A percentile compares a stretch with the other conserved stretches of the same genome.
Conservation (phyloP, 2,329 filamentous ascomycete genomes). For the Microdochium bolleyi region DNA sequence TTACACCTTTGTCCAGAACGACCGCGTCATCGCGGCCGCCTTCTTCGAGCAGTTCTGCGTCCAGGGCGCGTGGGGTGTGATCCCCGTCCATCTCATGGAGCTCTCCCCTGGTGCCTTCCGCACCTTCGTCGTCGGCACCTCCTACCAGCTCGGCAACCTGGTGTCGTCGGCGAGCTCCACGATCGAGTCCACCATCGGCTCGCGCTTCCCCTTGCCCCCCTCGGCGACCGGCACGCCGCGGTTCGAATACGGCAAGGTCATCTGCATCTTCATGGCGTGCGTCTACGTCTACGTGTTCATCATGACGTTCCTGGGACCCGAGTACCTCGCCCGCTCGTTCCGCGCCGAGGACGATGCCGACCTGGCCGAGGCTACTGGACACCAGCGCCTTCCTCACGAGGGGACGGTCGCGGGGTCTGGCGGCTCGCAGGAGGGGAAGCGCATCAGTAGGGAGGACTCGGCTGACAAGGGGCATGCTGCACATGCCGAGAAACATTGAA, state of each 20-base stretch:
- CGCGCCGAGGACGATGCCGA: slow-evolving; percentile 41
- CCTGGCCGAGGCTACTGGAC: slow-evolving; percentile 35
- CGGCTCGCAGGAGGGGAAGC: slow-evolving; percentile 4
- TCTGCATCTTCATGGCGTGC: slow-evolving; percentile 86
- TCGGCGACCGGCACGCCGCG: slow-evolving; percentile 38
- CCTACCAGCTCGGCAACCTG: slow-evolving; percentile 73
- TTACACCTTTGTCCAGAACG: slow-evolving; percentile 60
- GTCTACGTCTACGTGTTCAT: slow-evolving; percentile 60
- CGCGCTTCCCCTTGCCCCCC: slow-evolving; percentile 62
- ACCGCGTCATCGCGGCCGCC: slow-evolving; percentile 65
- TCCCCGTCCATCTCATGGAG: slow-evolving; percentile 75
- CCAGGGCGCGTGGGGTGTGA: slow-evolving; percentile 68
- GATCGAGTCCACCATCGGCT: slow-evolving; percentile 69
- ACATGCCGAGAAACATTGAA: slow-evolving; percentile 4
- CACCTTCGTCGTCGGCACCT: slow-evolving; percentile 66
- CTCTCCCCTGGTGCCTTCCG: slow-evolving; percentile 64
- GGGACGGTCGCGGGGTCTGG: slow-evolving; percentile 7
- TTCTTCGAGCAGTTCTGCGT: slow-evolving; percentile 82
- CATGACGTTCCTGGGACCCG: slow-evolving; percentile 55
- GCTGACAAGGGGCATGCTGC: slow-evolving; percentile 15
- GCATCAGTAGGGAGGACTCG: slow-evolving; percentile 15
- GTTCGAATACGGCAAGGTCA: slow-evolving; percentile 75
- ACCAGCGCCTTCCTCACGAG: slow-evolving; percentile 10
- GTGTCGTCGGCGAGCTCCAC: slow-evolving; percentile 62
- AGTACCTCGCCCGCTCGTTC: slow-evolving; percentile 42